These are phyloP conservation scores for Claviceps arundinis DNA, from an alignment of 2,329 filamentous ascomycete genomes.

Conservation along the genomic window DNA sequence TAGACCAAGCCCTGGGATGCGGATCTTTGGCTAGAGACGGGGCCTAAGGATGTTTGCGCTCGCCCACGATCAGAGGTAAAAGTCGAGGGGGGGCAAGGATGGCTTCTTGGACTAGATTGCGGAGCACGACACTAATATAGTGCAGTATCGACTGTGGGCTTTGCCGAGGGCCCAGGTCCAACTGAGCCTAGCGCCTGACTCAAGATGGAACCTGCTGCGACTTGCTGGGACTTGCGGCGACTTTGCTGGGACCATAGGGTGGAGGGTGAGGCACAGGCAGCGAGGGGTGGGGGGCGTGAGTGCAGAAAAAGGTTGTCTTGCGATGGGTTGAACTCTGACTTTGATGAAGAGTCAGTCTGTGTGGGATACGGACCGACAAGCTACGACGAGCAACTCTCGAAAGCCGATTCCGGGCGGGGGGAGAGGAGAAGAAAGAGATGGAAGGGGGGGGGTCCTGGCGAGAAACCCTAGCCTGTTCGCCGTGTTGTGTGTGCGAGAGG, in stretches of 20 bases:
- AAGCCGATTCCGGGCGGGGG: slow-evolving; percentile 1
- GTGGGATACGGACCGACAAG: slow-evolving; percentile 1
- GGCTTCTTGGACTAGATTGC: slow-evolving; percentile 19
- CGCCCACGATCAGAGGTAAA: slow-evolving; percentile 13
- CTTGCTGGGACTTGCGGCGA: slow-evolving; percentile 1
- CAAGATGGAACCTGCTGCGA: slow-evolving; percentile 11
- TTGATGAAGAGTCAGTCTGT: slow-evolving; percentile 2
- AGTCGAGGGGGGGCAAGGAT: slow-evolving; percentile 12
- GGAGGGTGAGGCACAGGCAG: neutral
- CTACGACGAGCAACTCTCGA: neutral
- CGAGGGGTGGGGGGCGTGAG: neutral
- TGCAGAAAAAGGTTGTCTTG: slow-evolving; percentile 1
- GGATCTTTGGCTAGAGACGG: slow-evolving; percentile 10
- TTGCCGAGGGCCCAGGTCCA: slow-evolving; percentile 21
- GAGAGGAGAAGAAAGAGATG: neutral
- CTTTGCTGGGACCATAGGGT: neutral
- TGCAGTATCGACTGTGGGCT: slow-evolving; percentile 19
- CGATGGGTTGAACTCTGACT: slow-evolving; percentile 3
- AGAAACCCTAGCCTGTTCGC: neutral
- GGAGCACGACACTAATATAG: slow-evolving; percentile 28
- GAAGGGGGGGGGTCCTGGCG: no score
- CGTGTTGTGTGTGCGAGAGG: neutral
- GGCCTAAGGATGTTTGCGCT: slow-evolving; percentile 12
- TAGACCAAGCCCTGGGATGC: slow-evolving; percentile 9
- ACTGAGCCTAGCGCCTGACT: slow-evolving; percentile 23